Base-by-base conservation (phyloP, 2,329 filamentous ascomycete genomes). In the Grosmannia serpens region DNA sequence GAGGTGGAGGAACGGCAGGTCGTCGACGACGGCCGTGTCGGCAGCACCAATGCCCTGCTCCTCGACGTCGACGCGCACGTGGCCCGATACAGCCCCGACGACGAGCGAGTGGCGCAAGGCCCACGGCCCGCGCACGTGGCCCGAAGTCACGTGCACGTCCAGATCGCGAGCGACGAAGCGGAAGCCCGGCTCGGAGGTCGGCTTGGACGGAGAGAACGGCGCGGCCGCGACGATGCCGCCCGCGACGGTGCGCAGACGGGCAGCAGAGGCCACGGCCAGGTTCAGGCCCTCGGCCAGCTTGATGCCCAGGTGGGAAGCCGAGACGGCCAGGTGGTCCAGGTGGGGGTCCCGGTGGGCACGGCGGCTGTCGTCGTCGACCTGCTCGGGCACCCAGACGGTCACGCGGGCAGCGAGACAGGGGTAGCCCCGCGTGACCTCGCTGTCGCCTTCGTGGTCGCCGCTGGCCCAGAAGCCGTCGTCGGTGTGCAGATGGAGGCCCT, bases 401-500 rank as follows among this genome's bases (percentile, higher is more conserved):
- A 71, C 68, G 13, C 71, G 72, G 59, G 82, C 69, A 60, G 75
- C 73, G 24, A 82, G 68, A 63, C 80, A 82, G 1, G 77, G 76
- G 50, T 33, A 27, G 35, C 53, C 53, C n/a, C 20, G 17, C 4
- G 10, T 17, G 13, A n/a, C 17, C 26, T 15, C 26, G 11, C 8
- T 24, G 9, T 47, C 6, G 24, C 22, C 51, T 31, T 15, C 35
- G 24, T 29, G 11, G 5, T 47, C 47, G 24, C 47, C 33, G 24
- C 47, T 27, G 7, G 31, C 20, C 46, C 26, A 49, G 44, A 63
- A 51, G 49, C 54, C 56, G 52, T 61, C 58, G 55, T 56, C 33
- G 15, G 53, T 51, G 7, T 26, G 6, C 27, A 82, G 61, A 20
- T 66, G 62, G 58, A 81, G 67, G 3, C 46, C 33, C 62, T 81